These are phyloP conservation scores for Fraxinus sp. DNA, from an alignment of 305 asterid species.

Conservation along the genomic window DNA sequence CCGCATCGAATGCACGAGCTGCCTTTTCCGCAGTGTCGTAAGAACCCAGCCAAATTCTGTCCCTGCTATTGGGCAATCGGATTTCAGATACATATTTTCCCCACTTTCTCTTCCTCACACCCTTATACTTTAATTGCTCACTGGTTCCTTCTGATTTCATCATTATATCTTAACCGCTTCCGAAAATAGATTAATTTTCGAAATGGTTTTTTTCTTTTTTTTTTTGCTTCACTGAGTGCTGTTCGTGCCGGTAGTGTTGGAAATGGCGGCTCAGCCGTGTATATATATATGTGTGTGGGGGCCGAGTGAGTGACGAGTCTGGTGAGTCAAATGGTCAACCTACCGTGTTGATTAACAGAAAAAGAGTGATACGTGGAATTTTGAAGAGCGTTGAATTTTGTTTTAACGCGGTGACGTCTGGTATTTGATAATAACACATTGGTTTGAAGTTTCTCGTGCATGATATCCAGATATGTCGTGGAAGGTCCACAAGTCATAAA, in stretches of 20 bases:
- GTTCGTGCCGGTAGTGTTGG: not conserved
- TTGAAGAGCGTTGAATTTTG: not conserved
- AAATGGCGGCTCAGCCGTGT: not conserved
- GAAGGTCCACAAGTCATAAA: not conserved
- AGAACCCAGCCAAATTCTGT: constrained; percentile 38
- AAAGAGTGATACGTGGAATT: not conserved
- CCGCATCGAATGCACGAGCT: constrained; percentile 39
- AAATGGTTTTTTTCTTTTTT: not conserved
- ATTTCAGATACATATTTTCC: constrained; percentile 40
- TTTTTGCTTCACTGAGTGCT: constrained; percentile 14
- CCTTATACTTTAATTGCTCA: constrained; percentile 19
- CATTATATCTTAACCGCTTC: not conserved
- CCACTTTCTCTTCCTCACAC: constrained; percentile 40
- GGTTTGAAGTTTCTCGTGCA: not conserved
- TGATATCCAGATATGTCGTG: not conserved
- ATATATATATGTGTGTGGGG: not conserved
- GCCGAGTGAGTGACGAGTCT: not conserved
- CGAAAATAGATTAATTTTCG: not conserved
- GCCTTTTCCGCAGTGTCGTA: constrained; percentile 34
- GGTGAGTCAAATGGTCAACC: not conserved
- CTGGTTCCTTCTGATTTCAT: not conserved
- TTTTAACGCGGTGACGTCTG: not conserved
- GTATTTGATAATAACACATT: not conserved
- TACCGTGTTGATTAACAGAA: not conserved
- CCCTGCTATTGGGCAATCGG: constrained; percentile 34